phyloP scores from a whole-genome alignment of 2,329 filamentous ascomycete genomes.

The Phyllachora maydis region DNA sequence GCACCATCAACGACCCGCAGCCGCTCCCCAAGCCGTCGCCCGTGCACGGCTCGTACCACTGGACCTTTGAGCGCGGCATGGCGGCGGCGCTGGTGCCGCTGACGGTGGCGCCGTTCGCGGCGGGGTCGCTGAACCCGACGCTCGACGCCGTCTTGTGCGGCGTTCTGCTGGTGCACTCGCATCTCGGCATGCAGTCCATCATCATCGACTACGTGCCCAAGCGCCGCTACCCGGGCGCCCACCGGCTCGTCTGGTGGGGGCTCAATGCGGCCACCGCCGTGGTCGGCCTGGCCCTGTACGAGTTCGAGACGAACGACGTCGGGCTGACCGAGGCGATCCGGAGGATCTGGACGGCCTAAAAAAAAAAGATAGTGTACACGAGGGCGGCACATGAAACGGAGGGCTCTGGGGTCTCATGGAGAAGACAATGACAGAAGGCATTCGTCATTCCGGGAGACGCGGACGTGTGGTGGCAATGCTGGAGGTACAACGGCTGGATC shows the following conservation, averaged over 20 bases:
- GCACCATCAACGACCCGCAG: constrained; percentile 79
- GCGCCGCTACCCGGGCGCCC: constrained; percentile 44
- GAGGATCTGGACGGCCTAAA: constrained; percentile 77
- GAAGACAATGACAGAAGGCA: too few relatives aligned
- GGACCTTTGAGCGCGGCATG: constrained; percentile 82
- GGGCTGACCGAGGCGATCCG: constrained; percentile 79
- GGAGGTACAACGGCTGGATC: too few relatives aligned
- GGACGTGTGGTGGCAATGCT: too few relatives aligned
- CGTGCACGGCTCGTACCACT: constrained; percentile 90
- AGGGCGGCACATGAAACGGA: too few relatives aligned
- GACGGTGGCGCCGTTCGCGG: constrained; percentile 77
- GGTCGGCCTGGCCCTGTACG: constrained; percentile 78
- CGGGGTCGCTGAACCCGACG: constrained; percentile 74
- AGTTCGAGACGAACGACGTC: constrained; percentile 98
- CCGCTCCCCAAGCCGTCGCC: constrained; percentile 52
- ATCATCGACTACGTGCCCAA: constrained; percentile 83
- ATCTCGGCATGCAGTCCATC: constrained; percentile 82
- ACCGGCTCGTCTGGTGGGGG: constrained; percentile 51
- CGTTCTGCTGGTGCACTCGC: constrained; percentile 73
- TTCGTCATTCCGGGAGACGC: too few relatives aligned
- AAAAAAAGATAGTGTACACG: too few relatives aligned
- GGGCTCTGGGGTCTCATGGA: too few relatives aligned
- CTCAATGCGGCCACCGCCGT: constrained; percentile 62
- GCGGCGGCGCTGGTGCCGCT: constrained; percentile 69
- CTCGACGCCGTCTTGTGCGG: constrained; percentile 74